Evolutionary conservation across 495 filamentous ascomycete genomes (phyloP).

Genomic region (Aspergillus egyptiacus): DNA sequence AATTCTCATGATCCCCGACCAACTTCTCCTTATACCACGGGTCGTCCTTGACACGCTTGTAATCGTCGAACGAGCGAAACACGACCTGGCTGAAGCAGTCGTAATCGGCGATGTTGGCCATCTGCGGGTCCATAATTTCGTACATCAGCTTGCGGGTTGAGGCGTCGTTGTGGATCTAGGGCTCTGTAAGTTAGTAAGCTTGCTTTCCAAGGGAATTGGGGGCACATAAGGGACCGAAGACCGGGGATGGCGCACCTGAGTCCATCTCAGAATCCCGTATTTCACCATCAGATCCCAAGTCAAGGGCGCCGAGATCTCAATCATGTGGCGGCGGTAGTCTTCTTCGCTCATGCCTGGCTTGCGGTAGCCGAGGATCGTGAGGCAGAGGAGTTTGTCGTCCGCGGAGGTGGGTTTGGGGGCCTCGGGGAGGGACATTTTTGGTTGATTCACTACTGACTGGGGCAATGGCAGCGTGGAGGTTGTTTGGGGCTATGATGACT

Average conservation of each 20-base stretch:
- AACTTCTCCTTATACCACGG: conserved; percentile 35
- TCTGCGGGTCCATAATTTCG: conserved; percentile 33
- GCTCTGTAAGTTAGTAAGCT: not conserved
- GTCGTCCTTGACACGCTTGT: conserved; percentile 33
- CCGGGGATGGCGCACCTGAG: conserved; percentile 20
- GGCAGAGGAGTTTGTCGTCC: conserved; percentile 24
- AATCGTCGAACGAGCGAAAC: conserved; percentile 39
- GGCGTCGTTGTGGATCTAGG: conserved; percentile 31
- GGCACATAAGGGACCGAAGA: not conserved
- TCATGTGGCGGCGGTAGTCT: conserved; percentile 44
- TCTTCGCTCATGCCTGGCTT: conserved; percentile 46
- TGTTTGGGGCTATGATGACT: not conserved
- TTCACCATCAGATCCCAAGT: conserved; percentile 40
- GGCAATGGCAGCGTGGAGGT: not conserved
- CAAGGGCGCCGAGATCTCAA: conserved; percentile 37
- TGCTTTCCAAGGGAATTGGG: no score
- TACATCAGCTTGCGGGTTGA: conserved; percentile 33
- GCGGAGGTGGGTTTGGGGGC: not conserved
- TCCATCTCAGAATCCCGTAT: conserved; percentile 39
- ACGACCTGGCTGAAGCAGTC: conserved; percentile 46
- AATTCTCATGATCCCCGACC: conserved; percentile 39
- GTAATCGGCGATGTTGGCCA: conserved; percentile 38
- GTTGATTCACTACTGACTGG: not conserved
- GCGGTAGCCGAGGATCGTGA: conserved; percentile 46
- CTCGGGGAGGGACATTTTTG: conserved; percentile 6